A percentile compares a stretch with the other conserved stretches of the same genome.
Conservation (phyloP, 306 rosid genomes). For the Casuarina equisetifolia region DNA sequence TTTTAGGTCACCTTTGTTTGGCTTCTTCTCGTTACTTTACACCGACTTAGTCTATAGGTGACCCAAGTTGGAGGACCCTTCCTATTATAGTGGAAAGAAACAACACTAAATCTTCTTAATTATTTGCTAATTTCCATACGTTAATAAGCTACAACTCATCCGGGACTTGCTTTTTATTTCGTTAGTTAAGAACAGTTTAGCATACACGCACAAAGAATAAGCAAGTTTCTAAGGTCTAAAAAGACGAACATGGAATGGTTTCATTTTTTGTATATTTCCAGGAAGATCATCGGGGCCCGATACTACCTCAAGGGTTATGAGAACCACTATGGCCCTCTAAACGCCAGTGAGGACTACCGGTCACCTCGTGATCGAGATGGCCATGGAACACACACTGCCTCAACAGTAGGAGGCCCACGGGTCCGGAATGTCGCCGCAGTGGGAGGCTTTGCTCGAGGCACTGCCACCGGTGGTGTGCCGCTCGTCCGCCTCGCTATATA, state of each 20-base stretch:
- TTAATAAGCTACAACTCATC: no score
- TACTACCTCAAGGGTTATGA: conserved; percentile 76
- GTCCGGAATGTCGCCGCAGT: conserved; percentile 49
- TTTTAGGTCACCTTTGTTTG: not conserved
- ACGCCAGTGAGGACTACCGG: conserved; percentile 56
- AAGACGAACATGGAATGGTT: not conserved
- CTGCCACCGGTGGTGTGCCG: conserved; percentile 80
- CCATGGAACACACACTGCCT: conserved; percentile 91
- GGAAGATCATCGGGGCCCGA: conserved; percentile 83
- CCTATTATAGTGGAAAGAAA: conserved; percentile 23
- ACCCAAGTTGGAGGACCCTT: conserved; percentile 5
- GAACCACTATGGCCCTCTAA: conserved; percentile 41
- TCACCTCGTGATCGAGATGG: conserved; percentile 91
- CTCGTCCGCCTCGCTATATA: conserved; percentile 72
- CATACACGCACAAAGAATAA: no score
- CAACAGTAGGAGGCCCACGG: conserved; percentile 70
- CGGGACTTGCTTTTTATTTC: no score
- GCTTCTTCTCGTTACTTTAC: not conserved
- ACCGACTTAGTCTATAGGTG: not conserved
- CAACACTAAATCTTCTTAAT: not conserved
- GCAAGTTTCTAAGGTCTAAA: no score
- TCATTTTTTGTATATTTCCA: conserved; percentile 12
- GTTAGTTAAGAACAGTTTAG: no score
- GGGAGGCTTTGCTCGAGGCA: conserved; percentile 73
- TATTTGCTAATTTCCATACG: no score